Base-by-base conservation (phyloP, 257 asterid genomes). In the Galeopsis tetrahit region DNA sequence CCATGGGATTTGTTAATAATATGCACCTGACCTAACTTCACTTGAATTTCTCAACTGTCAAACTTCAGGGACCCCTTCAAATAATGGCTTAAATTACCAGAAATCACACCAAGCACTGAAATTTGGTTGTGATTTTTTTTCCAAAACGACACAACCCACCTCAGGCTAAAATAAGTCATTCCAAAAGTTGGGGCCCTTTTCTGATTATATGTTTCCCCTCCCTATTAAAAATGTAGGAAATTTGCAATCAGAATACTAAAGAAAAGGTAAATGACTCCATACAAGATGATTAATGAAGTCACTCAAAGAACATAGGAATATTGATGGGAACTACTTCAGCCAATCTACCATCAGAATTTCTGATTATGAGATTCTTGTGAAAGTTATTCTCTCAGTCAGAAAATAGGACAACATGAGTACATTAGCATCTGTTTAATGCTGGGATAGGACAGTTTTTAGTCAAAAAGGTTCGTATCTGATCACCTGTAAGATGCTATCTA, bases 331-430 rank as follows among this genome's bases (percentile, higher is more conserved):
- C 28, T 52, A 52, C 56, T 36, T n/a, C 14, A 55, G 32, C 66
- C 63, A 42, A 66, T 67, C 62, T 42, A 58, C 72, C 44, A 66
- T 66, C 33, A 55, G 53, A 33, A 64, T 10, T 71, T 17, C 66
- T 14, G 48, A 48, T 9, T 7, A 39, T n/a, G 9, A 33, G 49
- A 36, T 48, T 69, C 31, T 42, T 36, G 11, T 10, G 14, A 15
- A 68, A n/a, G 64, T 32, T 13, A 10, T 31, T 53, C n/a, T 32
- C 28, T 1, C 33, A 31, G 28, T 56, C 28, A 21, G 28, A 21
- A 0, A 34, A 34, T 21, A 10, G 36, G 64, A 38, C 8, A 10
- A 48, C 15, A 36, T 13, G 38, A 35, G 46, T 68, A 36, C 8
- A 42, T 46, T 48, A 21, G 36, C 68, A 44, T 39, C 31, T 35